phyloP scores from a whole-genome alignment of 768 basidiomycete species.

The Termitomyces sp. region DNA sequence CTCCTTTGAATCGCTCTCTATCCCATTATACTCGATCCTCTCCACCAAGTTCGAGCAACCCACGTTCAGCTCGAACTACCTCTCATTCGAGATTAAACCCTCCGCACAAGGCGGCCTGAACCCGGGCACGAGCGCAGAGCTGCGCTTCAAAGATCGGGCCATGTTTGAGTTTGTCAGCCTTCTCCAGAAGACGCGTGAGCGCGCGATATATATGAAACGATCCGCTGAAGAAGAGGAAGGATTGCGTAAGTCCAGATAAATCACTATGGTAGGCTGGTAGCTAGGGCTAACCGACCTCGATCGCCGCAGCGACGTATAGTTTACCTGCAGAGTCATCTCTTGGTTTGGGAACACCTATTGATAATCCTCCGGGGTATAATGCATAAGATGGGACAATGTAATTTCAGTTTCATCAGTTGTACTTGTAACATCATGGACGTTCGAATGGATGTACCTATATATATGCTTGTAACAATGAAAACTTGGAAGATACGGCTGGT shows the following conservation, averaged over 20 bases:
- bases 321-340: conserved; percentile 39
- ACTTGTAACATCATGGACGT: conserved; percentile 1
- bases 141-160: conserved; percentile 60
- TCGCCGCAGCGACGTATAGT: conserved; percentile 36
- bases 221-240: conserved; percentile 51
- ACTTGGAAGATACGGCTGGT: no score
- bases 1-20: conserved; percentile 40
- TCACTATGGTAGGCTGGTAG: not conserved
- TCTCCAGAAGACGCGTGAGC: conserved; percentile 74
- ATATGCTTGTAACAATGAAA: not conserved
- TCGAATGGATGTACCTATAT: conserved; percentile 3
- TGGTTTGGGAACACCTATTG: conserved; percentile 36
- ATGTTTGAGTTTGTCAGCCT: conserved; percentile 71
- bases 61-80: conserved; percentile 61
- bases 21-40: conserved; percentile 61
- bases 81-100: conserved; percentile 62
- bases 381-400: conserved; percentile 14
- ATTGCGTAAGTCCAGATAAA: conserved; percentile 47
- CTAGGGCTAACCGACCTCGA: not conserved
- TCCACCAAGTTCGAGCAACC: conserved; percentile 75
- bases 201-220: conserved; percentile 69
- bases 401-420: conserved; percentile 3
- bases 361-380: conserved; percentile 50
- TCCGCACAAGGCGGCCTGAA: conserved; percentile 62
- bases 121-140: conserved; percentile 56